These are phyloP conservation scores for Tetrapyrgos nigripes DNA, from an alignment of 1,284 basidiomycete genomes.

Conservation along the genomic window DNA sequence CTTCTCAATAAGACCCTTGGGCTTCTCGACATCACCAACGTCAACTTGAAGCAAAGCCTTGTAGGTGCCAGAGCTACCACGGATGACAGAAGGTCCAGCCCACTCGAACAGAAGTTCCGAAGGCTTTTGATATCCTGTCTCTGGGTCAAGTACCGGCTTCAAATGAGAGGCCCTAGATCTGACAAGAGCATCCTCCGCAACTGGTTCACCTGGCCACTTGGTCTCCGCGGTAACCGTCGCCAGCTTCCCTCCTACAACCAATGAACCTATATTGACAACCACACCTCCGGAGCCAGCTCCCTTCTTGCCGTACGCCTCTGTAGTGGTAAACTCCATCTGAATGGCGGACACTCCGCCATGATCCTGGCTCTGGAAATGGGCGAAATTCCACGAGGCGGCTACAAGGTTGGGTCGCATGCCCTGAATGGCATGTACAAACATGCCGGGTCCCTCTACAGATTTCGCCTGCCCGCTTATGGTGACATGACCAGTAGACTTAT, in stretches of 20 bases:
- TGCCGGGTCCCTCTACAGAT: slow-evolving; percentile 79
- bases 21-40: slow-evolving; percentile 60
- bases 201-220: slow-evolving; percentile 66
- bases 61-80: slow-evolving; percentile 59
- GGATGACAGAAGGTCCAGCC: slow-evolving; percentile 71
- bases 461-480: slow-evolving; percentile 75
- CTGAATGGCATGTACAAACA: slow-evolving; percentile 97
- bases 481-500: slow-evolving; percentile 72
- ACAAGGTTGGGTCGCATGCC: slow-evolving; percentile 97
- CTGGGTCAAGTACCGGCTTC: slow-evolving; percentile 64
- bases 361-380: slow-evolving; percentile 80
- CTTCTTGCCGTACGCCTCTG: slow-evolving; percentile 73
- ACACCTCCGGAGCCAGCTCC: slow-evolving; percentile 83
- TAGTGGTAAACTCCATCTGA: slow-evolving; percentile 97
- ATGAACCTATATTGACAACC: slow-evolving; percentile 83
- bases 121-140: slow-evolving; percentile 88
- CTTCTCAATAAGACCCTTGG: slow-evolving; percentile 91
- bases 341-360: slow-evolving; percentile 85
- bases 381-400: slow-evolving; percentile 96
- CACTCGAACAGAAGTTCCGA: slow-evolving; percentile 78
- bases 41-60: slow-evolving; percentile 62
- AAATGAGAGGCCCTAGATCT: slow-evolving; percentile 77
- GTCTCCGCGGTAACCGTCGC: slow-evolving; percentile 78
- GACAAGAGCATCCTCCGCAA: slow-evolving; percentile 49
- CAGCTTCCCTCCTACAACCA: slow-evolving; percentile 82